Base-by-base conservation (phyloP, 2,329 filamentous ascomycete genomes). In the Apiospora rasikravindrae region DNA sequence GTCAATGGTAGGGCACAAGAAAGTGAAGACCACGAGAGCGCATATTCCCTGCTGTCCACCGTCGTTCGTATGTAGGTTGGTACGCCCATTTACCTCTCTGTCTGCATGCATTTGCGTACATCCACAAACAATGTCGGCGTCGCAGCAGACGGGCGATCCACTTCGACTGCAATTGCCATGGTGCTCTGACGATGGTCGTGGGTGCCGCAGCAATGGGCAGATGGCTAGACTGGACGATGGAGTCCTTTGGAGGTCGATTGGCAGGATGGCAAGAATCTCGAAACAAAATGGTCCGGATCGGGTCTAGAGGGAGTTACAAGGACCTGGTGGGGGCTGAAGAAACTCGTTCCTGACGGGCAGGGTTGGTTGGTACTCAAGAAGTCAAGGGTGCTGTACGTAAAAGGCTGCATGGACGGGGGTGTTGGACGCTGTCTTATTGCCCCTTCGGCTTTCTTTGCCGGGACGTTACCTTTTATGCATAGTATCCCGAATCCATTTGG, bases 201-300 rank as follows among this genome's bases (percentile, higher is more conserved):
- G 29, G 29, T 61, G 57, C 57, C 57, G 57, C 33, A n/a, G 57
- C 19, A 64, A 40, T 40, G 33, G 33, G 57, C 57, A 64, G 57
- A 19, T 40, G 57, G 22, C 29, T 64, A 64, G 57, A 24, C 29
- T 40, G 57, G 57, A 40, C 40, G 57, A 64, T 64, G 57, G 57
- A 37, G 57, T 64, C 40, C 33, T 37, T 37, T 37, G 33, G 33
- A 37, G 33, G 5, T 37, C 33, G 33, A 64, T 64, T 64, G 57
- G 57, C 33, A 40, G 57, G 29, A 64, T 64, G 57, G 57, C 53
- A n/a, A 70, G 53, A 37, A 49, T 73, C 71, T 73, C 72, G 72
- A 73, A 73, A 73, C 72, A 51, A 73, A 69, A 67, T 71, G 69
- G 64, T 64, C 71, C 70, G 64, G 69, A 73, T 73, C 66, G 26